phyloP scores from a whole-genome alignment of 1,284 basidiomycete genomes.

The Cutaneotrichosporon sp. region DNA sequence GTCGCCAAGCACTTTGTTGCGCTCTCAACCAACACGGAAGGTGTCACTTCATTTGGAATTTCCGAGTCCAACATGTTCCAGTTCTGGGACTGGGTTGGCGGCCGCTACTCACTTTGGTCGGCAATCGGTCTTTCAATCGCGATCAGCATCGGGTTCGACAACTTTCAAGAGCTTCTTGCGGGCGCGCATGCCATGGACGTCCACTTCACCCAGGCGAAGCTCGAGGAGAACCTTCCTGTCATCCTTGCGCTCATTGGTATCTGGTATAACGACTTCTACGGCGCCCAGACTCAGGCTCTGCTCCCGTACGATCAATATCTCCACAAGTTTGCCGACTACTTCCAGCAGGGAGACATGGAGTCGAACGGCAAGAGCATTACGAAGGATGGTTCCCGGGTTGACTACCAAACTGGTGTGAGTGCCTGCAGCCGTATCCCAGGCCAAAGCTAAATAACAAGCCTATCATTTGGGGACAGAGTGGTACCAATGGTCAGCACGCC shows the following conservation, averaged over 20 bases:
- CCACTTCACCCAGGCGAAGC: constrained; percentile 83
- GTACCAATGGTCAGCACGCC: constrained; percentile 98
- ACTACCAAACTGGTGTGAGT: constrained; percentile 92
- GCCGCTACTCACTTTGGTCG: constrained; percentile 96
- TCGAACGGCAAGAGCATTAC: constrained; percentile 97
- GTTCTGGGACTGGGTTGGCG: constrained; percentile 99
- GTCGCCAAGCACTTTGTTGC: constrained; percentile 99
- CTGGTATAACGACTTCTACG: constrained; percentile 99
- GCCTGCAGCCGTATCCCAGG: not conserved
- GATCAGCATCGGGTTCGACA: constrained; percentile 85
- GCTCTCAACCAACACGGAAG: constrained; percentile 90
- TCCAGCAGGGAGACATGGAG: constrained; percentile 99
- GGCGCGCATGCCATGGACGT: constrained; percentile 98
- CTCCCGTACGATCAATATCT: constrained; percentile 98
- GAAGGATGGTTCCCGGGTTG: constrained; percentile 83
- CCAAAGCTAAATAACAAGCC: constrained; percentile 55
- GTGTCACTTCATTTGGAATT: constrained; percentile 94
- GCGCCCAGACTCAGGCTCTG: constrained; percentile 87
- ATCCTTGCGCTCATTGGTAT: constrained; percentile 86
- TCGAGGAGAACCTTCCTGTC: constrained; percentile 90
- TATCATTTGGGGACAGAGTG: constrained; percentile 97
- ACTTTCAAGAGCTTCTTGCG: constrained; percentile 82
- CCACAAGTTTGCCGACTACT: constrained; percentile 99
- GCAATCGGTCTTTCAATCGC: constrained; percentile 95
- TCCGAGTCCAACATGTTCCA: constrained; percentile 93